These are phyloP conservation scores for Botryobasidium botryosum DNA, from an alignment of 768 basidiomycete genomes.

Conservation along the genomic window DNA sequence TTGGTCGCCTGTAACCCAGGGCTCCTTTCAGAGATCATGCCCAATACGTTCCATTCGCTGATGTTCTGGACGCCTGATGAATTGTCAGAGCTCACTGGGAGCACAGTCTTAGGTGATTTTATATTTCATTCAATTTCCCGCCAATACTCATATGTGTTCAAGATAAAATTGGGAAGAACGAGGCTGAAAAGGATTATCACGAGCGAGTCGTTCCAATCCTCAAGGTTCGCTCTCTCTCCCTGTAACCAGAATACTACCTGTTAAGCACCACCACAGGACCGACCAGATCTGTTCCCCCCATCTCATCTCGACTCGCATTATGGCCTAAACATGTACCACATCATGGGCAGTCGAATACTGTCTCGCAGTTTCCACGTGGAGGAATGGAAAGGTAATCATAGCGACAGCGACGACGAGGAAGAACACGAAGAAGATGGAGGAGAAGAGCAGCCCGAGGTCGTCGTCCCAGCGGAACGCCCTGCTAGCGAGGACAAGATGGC, in stretches of 20 bases:
- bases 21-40: constrained; percentile 27
- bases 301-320: constrained; percentile 32
- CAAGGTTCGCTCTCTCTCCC: constrained; percentile 27
- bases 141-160: constrained; percentile 3
- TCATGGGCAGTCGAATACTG: constrained; percentile 81
- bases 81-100: constrained; percentile 57
- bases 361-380: constrained; percentile 85
- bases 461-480: neutral
- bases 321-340: constrained; percentile 59
- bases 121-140: neutral
- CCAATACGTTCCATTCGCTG: constrained; percentile 62
- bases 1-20: neutral
- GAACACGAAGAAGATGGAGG: neutral
- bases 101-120: constrained; percentile 58
- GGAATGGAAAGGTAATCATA: constrained; percentile 24
- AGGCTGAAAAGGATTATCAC: constrained; percentile 59
- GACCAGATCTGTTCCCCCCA: constrained; percentile 53
- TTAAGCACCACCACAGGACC: constrained; percentile 31
- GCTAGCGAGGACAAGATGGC: constrained; percentile 19
- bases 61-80: constrained; percentile 86
- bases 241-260: neutral
- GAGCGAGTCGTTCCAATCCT: constrained; percentile 55
- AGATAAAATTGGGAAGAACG: constrained; percentile 78
- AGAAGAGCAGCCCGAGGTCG: constrained; percentile 17
- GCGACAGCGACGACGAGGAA: constrained; percentile 1